phyloP scores from a whole-genome alignment of 306 rosid genomes.

The Ormosia semicastrata region DNA sequence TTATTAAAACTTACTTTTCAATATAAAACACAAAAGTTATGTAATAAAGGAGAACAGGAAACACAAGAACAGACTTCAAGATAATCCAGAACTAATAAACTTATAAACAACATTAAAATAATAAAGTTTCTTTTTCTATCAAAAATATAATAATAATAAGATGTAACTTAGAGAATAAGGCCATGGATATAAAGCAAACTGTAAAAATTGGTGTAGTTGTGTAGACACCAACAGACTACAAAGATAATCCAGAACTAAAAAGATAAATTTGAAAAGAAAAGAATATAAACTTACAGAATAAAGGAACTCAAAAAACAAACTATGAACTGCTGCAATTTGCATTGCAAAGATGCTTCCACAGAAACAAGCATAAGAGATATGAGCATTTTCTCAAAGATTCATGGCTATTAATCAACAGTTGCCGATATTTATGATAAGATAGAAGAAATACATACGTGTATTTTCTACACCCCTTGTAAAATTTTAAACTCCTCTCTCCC shows the following conservation, averaged over 20 bases:
- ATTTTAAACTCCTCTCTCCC: constrained; percentile 91
- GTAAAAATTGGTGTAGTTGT: not conserved
- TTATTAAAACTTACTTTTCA: not conserved
- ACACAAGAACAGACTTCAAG: not conserved
- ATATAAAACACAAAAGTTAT: not conserved
- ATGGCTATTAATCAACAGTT: not conserved
- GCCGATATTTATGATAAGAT: not conserved
- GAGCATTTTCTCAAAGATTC: not conserved
- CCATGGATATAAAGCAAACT: not conserved
- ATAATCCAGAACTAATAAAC: not conserved
- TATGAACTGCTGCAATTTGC: not conserved
- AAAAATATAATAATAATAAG: no score
- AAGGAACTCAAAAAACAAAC: not conserved
- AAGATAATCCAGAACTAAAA: not conserved
- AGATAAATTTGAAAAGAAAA: not conserved
- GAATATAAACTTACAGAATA: not conserved
- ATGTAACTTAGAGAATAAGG: not conserved
- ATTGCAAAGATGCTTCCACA: not conserved
- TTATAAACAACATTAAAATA: not conserved
- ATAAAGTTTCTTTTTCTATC: not conserved
- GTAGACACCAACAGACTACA: not conserved
- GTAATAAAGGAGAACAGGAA: not conserved
- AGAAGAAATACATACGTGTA: constrained; percentile 73
- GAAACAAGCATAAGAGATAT: not conserved
- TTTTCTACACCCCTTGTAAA: constrained; percentile 97